Conservation (phyloP, 257 asterid species). For the Datura wrightii region DNA sequence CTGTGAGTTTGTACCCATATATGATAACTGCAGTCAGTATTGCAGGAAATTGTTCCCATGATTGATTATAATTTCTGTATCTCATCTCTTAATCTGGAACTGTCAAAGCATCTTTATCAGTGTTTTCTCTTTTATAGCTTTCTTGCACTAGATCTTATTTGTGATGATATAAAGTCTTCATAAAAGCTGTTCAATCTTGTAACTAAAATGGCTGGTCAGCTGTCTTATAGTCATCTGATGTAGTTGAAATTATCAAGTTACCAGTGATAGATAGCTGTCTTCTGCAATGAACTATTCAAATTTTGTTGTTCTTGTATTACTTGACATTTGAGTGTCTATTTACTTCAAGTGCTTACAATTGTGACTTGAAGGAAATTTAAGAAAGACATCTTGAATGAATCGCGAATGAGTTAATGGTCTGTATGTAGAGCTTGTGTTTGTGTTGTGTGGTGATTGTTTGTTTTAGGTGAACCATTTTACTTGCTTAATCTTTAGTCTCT, state of each 20-base stretch:
- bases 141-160: neutral
- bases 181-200: neutral
- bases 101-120: neutral
- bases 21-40: constrained; percentile 9
- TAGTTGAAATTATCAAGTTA: neutral
- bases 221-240: neutral
- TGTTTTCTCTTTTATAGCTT: neutral
- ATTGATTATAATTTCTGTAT: constrained; percentile 15
- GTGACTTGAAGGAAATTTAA: neutral
- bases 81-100: constrained; percentile 6
- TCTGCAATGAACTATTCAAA: neutral
- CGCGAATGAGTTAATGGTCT: neutral
- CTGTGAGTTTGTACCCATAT: constrained; percentile 58
- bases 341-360: constrained; percentile 1
- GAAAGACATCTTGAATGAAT: neutral
- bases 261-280: neutral
- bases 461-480: neutral
- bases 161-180: constrained; percentile 1
- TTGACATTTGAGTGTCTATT: neutral
- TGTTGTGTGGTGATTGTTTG: constrained; percentile 1
- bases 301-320: neutral
- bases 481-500: neutral
- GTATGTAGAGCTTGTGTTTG: neutral
- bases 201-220: neutral
- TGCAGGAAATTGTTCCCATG: neutral